Conservation (phyloP, 192 early-diverging fungal species). For the Funneliformis mosseae region DNA sequence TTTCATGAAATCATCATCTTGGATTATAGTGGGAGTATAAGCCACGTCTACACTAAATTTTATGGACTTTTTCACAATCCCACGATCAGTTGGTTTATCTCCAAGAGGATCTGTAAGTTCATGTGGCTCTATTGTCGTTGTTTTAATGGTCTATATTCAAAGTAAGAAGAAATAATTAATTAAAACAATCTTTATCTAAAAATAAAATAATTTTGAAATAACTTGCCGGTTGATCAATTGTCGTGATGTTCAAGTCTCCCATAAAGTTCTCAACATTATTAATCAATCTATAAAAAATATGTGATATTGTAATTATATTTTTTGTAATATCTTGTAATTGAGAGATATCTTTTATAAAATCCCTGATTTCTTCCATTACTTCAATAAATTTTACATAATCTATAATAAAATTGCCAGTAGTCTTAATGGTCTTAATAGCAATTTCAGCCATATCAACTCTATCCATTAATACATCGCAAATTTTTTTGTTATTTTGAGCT, state of each 20-base stretch:
- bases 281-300: neutral
- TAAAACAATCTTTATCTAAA: no score
- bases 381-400: conserved; percentile 1
- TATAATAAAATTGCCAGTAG: no score
- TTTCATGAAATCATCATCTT: neutral
- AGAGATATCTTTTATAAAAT: conserved; percentile 12
- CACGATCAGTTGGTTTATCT: no score
- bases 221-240: neutral
- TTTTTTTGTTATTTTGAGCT: conserved; percentile 31
- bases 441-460: neutral
- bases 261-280: neutral
- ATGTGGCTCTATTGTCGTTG: no score
- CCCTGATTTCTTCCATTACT: conserved; percentile 20
- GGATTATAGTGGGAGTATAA: neutral
- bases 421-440: neutral
- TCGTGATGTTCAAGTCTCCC: neutral
- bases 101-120: no score
- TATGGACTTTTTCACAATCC: neutral
- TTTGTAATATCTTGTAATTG: conserved; percentile 10
- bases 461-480: conserved; percentile 6
- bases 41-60: neutral
- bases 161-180: no score
- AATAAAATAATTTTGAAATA: no score
- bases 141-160: no score
- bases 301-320: neutral